Evolutionary conservation across 164 flowering plant species (phyloP), one percentile per base, ranked within the genome.

Genomic region (Nymphaea colorata): DNA sequence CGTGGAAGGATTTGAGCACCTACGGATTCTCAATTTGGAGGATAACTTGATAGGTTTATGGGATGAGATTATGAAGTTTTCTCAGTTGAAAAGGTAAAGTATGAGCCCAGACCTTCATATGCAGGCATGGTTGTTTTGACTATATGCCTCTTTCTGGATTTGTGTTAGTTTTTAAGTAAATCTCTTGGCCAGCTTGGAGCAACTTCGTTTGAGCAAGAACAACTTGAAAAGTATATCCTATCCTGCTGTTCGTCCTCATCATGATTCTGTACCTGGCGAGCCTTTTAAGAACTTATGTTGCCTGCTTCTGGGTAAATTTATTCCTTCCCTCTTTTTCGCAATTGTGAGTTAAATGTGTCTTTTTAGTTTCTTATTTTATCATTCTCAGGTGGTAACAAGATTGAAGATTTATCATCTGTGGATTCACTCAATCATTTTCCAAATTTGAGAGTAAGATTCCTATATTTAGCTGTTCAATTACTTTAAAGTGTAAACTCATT

Each of bases 141-240:
- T 2, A 5, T 5, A 5, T 45, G 53, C 11, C 53, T 45, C 2
- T 5, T 10, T 45, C 11, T 2, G 53, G 53, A 45, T 45, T 10
- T 45, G 11, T 45, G 5, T 45, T 45, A 45, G 53, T 5, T 45
- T 45, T 10, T 45, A 44, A 17, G 8, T 69, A 41, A 62, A 76
- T 78, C 25, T 57, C 72, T 47, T 45, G 42, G 73, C 69, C 84
- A 90, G 98, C 64, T 82, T 94, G 88, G 92, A 88, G 86, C 87
- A 90, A 82, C 93, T 94, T 75, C 80, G 87, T 78, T 73, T 94
- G 80, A 94, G 84, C 85, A 87, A 90, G 82, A 94, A 94, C 81
- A 75, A 73, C 16, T 62, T 93, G 77, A 74, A 68, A 41, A 66
- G 15, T 59, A 71, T 88, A 11, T 81, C 72, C 81, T 91, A 89